phyloP scores from a whole-genome alignment of 192 early-diverging fungal genomes.

The Entophlyctis luteolus region DNA sequence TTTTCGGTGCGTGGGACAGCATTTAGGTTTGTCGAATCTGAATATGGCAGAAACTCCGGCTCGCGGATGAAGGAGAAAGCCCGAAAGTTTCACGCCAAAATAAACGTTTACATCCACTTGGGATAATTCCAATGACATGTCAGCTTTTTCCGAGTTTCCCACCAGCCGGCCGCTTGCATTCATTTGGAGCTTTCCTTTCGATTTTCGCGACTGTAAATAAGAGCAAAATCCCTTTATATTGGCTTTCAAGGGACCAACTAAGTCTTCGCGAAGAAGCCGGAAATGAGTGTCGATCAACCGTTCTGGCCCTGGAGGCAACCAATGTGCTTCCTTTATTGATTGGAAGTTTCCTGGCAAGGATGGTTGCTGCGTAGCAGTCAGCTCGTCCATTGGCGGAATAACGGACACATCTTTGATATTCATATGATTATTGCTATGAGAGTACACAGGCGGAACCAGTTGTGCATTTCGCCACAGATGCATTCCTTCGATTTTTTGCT shows the following conservation, averaged over 20 bases:
- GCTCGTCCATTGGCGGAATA: conserved; percentile 54
- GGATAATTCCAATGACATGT: not conserved
- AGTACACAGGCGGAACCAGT: not conserved
- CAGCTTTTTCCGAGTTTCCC: not conserved
- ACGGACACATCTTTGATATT: conserved; percentile 46
- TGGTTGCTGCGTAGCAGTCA: conserved; percentile 31
- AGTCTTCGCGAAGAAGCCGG: conserved; percentile 57
- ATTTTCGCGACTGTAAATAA: not conserved
- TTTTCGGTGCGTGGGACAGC: not conserved
- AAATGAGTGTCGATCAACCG: conserved; percentile 58
- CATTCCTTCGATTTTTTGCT: not conserved
- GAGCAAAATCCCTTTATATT: conserved; percentile 45
- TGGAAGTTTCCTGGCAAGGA: conserved; percentile 49
- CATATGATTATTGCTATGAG: conserved; percentile 52
- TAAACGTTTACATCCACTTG: conserved; percentile 21
- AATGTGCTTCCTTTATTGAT: conserved; percentile 41
- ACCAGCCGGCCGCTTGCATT: not conserved
- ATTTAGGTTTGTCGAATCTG: not conserved
- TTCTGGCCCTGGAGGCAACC: conserved; percentile 39
- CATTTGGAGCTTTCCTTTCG: not conserved
- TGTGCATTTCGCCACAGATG: conserved; percentile 21
- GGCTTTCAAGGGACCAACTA: conserved; percentile 40
- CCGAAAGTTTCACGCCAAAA: not conserved
- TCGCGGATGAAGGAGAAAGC: not conserved
- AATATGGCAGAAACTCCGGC: not conserved